A percentile compares a stretch with the other conserved stretches of the same genome.
Evolutionary conservation across 139 green algal genomes (phyloP).

Genomic region (Haematococcus sp.): DNA sequence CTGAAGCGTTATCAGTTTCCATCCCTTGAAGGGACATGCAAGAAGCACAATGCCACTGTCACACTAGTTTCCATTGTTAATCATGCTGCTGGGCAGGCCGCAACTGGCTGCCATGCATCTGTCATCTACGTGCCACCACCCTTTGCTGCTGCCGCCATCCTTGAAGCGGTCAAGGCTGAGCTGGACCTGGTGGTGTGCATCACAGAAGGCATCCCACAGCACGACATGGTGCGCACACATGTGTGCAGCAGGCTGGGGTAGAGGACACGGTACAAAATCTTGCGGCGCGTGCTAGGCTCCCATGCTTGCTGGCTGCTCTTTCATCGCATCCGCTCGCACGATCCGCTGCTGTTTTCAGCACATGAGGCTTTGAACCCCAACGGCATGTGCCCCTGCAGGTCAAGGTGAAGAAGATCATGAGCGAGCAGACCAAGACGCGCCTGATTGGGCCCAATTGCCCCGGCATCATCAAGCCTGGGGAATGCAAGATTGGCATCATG

Average conservation of each 20-base stretch:
- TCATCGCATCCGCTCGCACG: too few relatives aligned
- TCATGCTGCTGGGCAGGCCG: conserved; percentile 22
- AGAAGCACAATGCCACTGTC: too few relatives aligned
- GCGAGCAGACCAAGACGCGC: conserved; percentile 82
- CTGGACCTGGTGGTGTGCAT: conserved; percentile 98
- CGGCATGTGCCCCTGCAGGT: conserved; percentile 51
- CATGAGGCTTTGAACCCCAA: too few relatives aligned
- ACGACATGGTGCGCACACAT: conserved; percentile 84
- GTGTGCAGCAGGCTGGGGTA: too few relatives aligned
- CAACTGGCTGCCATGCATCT: conserved; percentile 76
- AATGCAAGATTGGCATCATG: conserved; percentile 99
- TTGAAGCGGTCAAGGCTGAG: conserved; percentile 93
- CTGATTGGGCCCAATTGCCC: conserved; percentile 99
- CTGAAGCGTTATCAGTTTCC: too few relatives aligned
- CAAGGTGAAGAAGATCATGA: conserved; percentile 91
- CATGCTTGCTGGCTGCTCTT: too few relatives aligned
- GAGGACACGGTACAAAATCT: too few relatives aligned
- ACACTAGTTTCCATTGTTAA: too few relatives aligned
- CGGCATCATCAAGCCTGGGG: conserved; percentile 96
- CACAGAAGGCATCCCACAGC: conserved; percentile 98
- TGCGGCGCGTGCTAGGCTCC: too few relatives aligned
- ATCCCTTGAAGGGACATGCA: too few relatives aligned
- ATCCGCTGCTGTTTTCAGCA: too few relatives aligned
- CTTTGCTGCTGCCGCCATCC: conserved; percentile 90
- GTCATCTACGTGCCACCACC: conserved; percentile 96